These are phyloP conservation scores for Eimeria sp. DNA, from an alignment of 169 alveolate species.

Conservation along the genomic window DNA sequence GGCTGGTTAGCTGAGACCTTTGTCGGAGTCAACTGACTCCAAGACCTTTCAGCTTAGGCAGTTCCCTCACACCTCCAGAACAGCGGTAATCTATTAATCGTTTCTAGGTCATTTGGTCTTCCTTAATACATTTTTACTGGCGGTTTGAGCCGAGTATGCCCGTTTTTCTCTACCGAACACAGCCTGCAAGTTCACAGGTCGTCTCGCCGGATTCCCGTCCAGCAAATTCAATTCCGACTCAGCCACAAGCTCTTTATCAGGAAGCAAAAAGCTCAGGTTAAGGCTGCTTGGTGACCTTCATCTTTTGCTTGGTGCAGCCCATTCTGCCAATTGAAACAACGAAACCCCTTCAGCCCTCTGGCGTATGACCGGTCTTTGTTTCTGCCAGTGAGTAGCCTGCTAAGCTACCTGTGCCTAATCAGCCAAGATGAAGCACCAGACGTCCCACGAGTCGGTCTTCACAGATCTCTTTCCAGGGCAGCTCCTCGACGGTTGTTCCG, in stretches of 20 bases:
- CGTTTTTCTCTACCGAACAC: neutral
- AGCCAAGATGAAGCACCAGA: neutral
- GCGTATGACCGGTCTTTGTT: neutral
- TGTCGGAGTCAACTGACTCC: neutral
- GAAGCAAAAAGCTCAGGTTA: neutral
- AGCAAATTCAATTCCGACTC: neutral
- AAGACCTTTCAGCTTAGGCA: neutral
- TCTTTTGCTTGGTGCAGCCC: neutral
- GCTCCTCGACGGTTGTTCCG: conserved; percentile 60
- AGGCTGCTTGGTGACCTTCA: neutral
- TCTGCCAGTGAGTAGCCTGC: neutral
- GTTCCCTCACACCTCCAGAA: neutral
- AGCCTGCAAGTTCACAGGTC: neutral
- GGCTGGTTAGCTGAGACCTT: neutral
- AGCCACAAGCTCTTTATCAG: neutral
- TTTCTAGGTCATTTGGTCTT: neutral
- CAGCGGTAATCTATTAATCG: neutral
- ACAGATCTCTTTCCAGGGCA: conserved; percentile 34
- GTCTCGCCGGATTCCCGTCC: neutral
- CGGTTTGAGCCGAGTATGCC: neutral
- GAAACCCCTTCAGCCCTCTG: neutral
- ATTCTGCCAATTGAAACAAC: neutral
- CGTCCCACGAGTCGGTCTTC: neutral
- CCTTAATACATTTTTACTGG: neutral
- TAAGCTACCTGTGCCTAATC: neutral